Evolutionary conservation across 371 early-diverging fungal species (phyloP).

Genomic region (Rhizopus sp.): DNA sequence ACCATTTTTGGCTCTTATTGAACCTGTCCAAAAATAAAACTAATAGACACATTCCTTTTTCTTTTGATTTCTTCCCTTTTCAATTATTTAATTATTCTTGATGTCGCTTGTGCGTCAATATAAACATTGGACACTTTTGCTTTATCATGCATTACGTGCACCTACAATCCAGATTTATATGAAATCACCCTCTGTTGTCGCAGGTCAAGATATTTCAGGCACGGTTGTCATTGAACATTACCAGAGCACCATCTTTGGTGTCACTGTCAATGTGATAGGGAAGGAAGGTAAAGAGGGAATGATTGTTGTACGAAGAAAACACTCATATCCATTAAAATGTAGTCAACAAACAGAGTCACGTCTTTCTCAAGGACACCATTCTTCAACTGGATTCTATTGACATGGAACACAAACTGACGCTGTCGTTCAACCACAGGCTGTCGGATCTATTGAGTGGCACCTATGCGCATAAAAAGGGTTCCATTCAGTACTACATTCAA

Average conservation of each 20-base stretch:
- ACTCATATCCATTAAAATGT: too few species aligned
- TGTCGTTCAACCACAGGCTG: neutral
- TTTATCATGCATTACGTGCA: neutral
- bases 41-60: neutral
- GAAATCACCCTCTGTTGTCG: slow-evolving; percentile 38
- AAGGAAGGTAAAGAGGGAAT: neutral
- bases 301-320: neutral
- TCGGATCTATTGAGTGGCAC: slow-evolving; percentile 19
- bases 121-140: neutral
- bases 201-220: slow-evolving; percentile 32
- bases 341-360: neutral
- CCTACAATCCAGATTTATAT: slow-evolving; percentile 21
- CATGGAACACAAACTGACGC: neutral
- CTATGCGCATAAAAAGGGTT: slow-evolving; percentile 30
- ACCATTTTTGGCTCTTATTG: too few species aligned
- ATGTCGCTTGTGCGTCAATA: neutral
- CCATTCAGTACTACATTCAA: slow-evolving; percentile 30
- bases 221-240: slow-evolving; percentile 20
- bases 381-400: slow-evolving; percentile 89
- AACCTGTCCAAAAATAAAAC: too few species aligned
- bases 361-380: slow-evolving; percentile 69
- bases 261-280: neutral
- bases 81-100: neutral
- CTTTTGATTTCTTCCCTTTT: neutral
- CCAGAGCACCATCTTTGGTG: neutral